Evolutionary conservation across 495 filamentous ascomycete genomes (phyloP), one percentile per base, ranked within the genome.

Genomic region (Aeminium ludgeri): DNA sequence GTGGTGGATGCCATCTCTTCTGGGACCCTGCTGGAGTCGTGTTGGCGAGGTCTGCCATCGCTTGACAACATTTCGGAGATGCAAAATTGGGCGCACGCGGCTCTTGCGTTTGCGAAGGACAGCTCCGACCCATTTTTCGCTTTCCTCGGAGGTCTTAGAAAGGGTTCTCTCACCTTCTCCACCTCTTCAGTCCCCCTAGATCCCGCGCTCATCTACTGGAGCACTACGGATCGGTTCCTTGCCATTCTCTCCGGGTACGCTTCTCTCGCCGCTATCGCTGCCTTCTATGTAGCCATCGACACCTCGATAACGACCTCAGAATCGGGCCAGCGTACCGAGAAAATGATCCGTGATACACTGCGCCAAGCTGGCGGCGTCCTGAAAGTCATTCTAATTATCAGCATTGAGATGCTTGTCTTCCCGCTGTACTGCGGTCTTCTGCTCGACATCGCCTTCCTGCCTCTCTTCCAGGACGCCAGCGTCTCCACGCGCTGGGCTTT

Each of bases 371-470:
- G 89, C 30, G 89, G 89, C 2, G 86, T 99, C 10, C 74, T 93
- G 69, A 99, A 99, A 57, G 89, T 99, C 12, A 89, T 99, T 30
- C 66, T 96, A 18, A 99, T 99, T 49, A 99, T 99, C 45, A 84
- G 85, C 43, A 95, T 96, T 55, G 89, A 99, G 63, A 99, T 99
- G 89, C 80, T 99, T 30, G 71, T 83, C 13, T 99, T 99, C 54
- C 89, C 89, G 0, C 63, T 99, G 6, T 96, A 95, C 55, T 99
- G 91, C 53, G 89, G 89, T 17, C 62, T 93, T 34, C 68, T 99
- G 4, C 73, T 96, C 20, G 89, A 99, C 56, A 45, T 85, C 29
- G 91, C 91, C 10, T 62, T 95, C 23, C 66, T 99, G 15, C 89
- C 89, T 2, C 66, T 96, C 1, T 99, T 96, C 53, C 75, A 81